These are phyloP conservation scores for Dittrichia graveolens DNA, from an alignment of 129 eudicot genomes.

Conservation along the genomic window DNA sequence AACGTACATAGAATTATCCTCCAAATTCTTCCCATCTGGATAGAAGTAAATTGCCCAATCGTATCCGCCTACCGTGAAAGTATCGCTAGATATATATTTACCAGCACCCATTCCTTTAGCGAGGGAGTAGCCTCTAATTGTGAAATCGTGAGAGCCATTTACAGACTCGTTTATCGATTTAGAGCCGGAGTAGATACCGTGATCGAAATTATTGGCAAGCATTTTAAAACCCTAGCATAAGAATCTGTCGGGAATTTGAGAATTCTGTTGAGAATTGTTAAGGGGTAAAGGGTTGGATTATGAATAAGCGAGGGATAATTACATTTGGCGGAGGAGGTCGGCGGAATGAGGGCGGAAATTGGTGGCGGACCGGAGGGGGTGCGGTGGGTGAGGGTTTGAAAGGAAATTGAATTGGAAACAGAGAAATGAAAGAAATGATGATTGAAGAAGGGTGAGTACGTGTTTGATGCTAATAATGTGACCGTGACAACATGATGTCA, in stretches of 20 bases:
- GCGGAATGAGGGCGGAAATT: conserved; percentile 12
- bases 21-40: conserved; percentile 70
- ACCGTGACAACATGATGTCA: conserved; percentile 18
- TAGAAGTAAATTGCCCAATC: conserved; percentile 83
- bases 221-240: conserved; percentile 42
- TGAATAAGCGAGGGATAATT: background rate
- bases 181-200: conserved; percentile 49
- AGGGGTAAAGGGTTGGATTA: conserved; percentile 3
- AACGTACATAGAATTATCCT: conserved; percentile 61
- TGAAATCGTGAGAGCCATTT: conserved; percentile 72
- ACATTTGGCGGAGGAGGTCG: conserved; percentile 15
- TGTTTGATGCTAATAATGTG: conserved; percentile 18
- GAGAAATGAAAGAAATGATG: background rate
- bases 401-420: conserved; percentile 13
- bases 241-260: conserved; percentile 19
- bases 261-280: background rate
- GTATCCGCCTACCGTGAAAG: conserved; percentile 73
- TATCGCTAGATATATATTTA: conserved; percentile 64
- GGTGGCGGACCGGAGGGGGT: conserved; percentile 16
- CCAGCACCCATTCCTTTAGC: conserved; percentile 83
- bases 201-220: conserved; percentile 37
- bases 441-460: conserved; percentile 11
- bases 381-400: conserved; percentile 27
- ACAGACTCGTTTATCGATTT: conserved; percentile 77
- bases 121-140: conserved; percentile 64